These are phyloP conservation scores for Ganoderma boninense DNA, from an alignment of 1,284 basidiomycete species.

Conservation along the genomic window DNA sequence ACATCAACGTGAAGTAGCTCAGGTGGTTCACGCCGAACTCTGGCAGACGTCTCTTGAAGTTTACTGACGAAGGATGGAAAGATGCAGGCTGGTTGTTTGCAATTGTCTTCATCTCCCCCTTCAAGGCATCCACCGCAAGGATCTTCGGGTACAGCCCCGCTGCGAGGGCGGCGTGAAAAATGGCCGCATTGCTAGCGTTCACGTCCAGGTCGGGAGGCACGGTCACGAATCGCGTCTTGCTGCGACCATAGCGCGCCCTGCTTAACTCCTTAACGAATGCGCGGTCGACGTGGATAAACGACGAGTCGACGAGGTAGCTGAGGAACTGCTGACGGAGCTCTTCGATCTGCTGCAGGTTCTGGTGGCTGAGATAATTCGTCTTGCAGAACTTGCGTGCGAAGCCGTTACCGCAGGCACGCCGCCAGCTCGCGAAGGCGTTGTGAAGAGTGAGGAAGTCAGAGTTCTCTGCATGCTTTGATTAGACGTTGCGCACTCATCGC, in stretches of 20 bases:
- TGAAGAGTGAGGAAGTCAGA: slow-evolving; percentile 97
- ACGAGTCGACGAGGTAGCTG: slow-evolving; percentile 88
- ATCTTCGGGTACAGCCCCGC: slow-evolving; percentile 96
- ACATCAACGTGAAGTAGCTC: slow-evolving; percentile 92
- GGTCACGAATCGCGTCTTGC: slow-evolving; percentile 78
- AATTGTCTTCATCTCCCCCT: slow-evolving; percentile 77
- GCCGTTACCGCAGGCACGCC: slow-evolving; percentile 75
- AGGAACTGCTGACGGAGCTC: slow-evolving; percentile 96
- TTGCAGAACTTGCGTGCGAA: slow-evolving; percentile 82
- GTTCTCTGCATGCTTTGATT: slow-evolving; percentile 65
- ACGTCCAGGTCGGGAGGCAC: slow-evolving; percentile 79
- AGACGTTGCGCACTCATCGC: neutral
- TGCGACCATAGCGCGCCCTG: slow-evolving; percentile 78
- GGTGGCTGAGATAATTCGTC: slow-evolving; percentile 86
- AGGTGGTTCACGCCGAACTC: slow-evolving; percentile 84
- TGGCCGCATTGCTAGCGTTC: slow-evolving; percentile 69
- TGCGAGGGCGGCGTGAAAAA: slow-evolving; percentile 86
- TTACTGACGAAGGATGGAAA: slow-evolving; percentile 96
- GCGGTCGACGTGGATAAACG: slow-evolving; percentile 80
- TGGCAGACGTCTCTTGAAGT: slow-evolving; percentile 72
- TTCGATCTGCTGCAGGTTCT: slow-evolving; percentile 97
- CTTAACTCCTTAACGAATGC: slow-evolving; percentile 77
- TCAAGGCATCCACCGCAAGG: slow-evolving; percentile 70
- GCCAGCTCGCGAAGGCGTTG: slow-evolving; percentile 91
- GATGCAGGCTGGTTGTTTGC: slow-evolving; percentile 85